phyloP scores from a whole-genome alignment of 768 basidiomycete genomes.

The Mycena belliarum region DNA sequence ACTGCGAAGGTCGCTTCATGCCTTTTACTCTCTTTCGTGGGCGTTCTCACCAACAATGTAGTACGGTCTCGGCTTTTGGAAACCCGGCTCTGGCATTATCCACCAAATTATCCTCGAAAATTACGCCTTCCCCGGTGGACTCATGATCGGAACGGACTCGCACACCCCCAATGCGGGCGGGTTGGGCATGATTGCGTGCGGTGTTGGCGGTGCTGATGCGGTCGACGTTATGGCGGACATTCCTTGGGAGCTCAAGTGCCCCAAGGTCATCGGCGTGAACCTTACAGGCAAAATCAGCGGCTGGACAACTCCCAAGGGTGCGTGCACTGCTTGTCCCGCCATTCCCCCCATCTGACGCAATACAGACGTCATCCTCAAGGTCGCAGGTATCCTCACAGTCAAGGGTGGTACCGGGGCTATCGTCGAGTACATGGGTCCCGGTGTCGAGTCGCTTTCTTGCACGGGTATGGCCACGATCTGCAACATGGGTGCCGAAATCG shows the following conservation, averaged over 20 bases:
- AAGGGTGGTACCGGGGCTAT: constrained; percentile 99
- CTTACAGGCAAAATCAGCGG: constrained; percentile 92
- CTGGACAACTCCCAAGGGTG: constrained; percentile 98
- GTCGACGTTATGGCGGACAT: constrained; percentile 98
- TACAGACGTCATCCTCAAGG: constrained; percentile 95
- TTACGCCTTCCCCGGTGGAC: constrained; percentile 98
- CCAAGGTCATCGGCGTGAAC: constrained; percentile 98
- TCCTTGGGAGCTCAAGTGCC: constrained; percentile 99
- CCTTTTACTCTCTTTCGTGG: not conserved
- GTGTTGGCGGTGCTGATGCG: constrained; percentile 98
- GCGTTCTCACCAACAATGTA: constrained; percentile 27
- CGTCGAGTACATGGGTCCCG: constrained; percentile 94
- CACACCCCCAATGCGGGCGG: constrained; percentile 99
- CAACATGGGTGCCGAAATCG: constrained; percentile 99
- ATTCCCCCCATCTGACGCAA: constrained; percentile 9
- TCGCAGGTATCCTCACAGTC: constrained; percentile 97
- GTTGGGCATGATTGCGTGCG: constrained; percentile 98
- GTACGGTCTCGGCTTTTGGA: constrained; percentile 99
- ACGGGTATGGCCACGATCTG: constrained; percentile 99
- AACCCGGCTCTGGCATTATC: constrained; percentile 98
- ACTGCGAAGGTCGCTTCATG: constrained; percentile 74
- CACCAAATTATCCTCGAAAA: constrained; percentile 99
- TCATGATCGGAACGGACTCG: constrained; percentile 99
- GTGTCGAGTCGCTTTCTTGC: constrained; percentile 94
- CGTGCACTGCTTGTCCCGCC: constrained; percentile 14